Evolutionary conservation across 2,329 filamentous ascomycete genomes (phyloP), one percentile per base, ranked within the genome.

Genomic region (Malbranchea cinnamomea): DNA sequence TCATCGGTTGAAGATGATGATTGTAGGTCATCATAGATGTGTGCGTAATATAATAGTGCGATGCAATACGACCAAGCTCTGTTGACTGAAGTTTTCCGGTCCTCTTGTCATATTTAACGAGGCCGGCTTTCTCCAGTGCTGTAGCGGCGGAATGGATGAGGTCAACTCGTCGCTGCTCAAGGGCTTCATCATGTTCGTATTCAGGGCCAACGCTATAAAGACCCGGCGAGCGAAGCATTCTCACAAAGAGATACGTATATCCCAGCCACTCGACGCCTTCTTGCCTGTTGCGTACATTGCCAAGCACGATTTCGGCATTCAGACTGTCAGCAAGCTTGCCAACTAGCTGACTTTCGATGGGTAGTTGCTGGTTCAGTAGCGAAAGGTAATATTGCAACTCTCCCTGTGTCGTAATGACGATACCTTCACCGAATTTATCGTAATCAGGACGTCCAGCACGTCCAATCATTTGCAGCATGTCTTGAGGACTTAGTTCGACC

Each of bases 201-300:
- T 98, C 91, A 7, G 85, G 75, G 4, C 89, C 89, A 29, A 98
- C 89, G 48, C 89, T 87, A 52, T 98, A 98, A 8, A 98, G 62
- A 0, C 83, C 87, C 20, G 89, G 89, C 2, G 87, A 94, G 17
- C 89, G 77, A 38, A 98, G 69, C 89, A 98, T 98, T 28, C 89
- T 80, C 32, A 98, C 83, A 48, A 93, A 98, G 11, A 98, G 72
- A 53, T 98, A 98, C 0, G 87, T 94, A 54, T 98, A 98, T 8
- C 89, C 87, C 19, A 98, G 71, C 89, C 89, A 98, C 50, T 98
- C 85, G n/a, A 98, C 89, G 43, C 80, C 89, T 49, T 98, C 89
- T 42, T 98, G 87, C 35, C 91, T 74, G 37, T 67, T 85, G 33
- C 87, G 75, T 15, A 98, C 72, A 46, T 93, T 98, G 30, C 89